A percentile compares a stretch with the other conserved stretches of the same genome.
Conservation (phyloP, 78 protist genomes). For the Cyanophora paradoxa region DNA sequence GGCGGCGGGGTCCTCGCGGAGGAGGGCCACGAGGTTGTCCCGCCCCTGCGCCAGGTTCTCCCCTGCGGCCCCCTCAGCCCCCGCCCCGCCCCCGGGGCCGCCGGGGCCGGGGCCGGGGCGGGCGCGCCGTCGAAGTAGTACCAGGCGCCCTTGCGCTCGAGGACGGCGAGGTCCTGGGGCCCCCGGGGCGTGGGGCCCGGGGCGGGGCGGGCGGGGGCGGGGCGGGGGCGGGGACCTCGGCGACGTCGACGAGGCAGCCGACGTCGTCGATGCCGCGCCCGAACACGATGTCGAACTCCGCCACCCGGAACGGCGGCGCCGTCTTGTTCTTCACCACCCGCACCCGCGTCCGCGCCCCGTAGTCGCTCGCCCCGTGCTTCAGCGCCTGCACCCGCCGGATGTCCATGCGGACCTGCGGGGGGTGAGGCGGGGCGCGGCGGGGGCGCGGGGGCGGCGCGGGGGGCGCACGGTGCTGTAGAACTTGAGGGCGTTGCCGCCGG, state of each 20-base stretch:
- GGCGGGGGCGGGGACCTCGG: no score
- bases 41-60: no score
- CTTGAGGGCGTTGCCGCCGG: conserved; percentile 65
- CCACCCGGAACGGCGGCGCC: conserved; percentile 62
- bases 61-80: no score
- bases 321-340: conserved; percentile 58
- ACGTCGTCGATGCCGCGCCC: conserved; percentile 33
- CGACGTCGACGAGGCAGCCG: conserved; percentile 58
- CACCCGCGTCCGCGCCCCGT: conserved; percentile 34
- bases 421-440: no score
- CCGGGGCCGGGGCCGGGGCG: no score
- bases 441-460: no score
- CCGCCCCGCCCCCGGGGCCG: no score
- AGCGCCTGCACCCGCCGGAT: conserved; percentile 43
- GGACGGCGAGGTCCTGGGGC: conserved; percentile 26
- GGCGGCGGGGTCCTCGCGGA: no score
- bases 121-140: conserved; percentile 37
- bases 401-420: no score
- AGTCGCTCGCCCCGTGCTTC: conserved; percentile 45
- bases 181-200: no score
- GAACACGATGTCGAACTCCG: conserved; percentile 59
- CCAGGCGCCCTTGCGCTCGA: conserved; percentile 58
- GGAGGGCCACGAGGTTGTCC: no score
- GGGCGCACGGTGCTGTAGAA: conserved; percentile 37
- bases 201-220: conserved; percentile 39